Percentiles rank a stretch among this genome's conserved stretches.
Evolutionary conservation across 2,329 filamentous ascomycete species (phyloP).

Genomic region (Drechslerella coelobrocha): DNA sequence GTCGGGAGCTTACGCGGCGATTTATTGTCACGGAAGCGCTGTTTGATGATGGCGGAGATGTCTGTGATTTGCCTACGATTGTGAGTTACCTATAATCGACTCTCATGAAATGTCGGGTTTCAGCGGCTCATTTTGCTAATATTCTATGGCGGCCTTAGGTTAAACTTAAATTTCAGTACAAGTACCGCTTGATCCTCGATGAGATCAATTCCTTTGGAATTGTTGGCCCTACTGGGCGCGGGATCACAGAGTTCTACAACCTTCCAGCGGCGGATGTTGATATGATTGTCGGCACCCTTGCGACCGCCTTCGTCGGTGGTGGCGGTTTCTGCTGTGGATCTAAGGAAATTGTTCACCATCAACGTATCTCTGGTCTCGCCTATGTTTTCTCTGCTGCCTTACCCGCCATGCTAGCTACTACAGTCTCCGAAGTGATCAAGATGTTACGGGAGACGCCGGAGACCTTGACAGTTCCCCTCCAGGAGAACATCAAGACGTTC

Average conservation of each 20-base stretch:
- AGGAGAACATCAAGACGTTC: conserved; percentile 87
- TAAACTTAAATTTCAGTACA: conserved; percentile 93
- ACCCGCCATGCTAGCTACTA: conserved; percentile 92
- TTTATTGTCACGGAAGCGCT: conserved; percentile 97
- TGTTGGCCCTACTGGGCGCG: conserved; percentile 86
- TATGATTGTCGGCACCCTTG: conserved; percentile 94
- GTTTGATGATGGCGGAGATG: conserved; percentile 89
- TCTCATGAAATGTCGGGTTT: too few relatives aligned
- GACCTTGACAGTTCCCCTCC: conserved; percentile 72
- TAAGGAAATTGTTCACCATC: conserved; percentile 91
- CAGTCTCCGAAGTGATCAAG: conserved; percentile 86
- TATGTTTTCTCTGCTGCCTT: conserved; percentile 97
- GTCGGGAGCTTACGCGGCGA: conserved; percentile 83
- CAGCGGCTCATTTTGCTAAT: conserved; percentile 40
- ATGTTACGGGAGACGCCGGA: conserved; percentile 87
- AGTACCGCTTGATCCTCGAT: conserved; percentile 95
- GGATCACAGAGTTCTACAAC: conserved; percentile 94
- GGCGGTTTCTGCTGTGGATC: conserved; percentile 95
- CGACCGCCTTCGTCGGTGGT: conserved; percentile 86
- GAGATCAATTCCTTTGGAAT: conserved; percentile 98
- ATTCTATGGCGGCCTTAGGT: conserved; percentile 63
- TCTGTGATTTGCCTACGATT: conserved; percentile 82
- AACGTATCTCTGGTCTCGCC: conserved; percentile 87
- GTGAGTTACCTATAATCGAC: conserved; percentile 62
- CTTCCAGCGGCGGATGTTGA: conserved; percentile 92